phyloP scores from a whole-genome alignment of 2,329 filamentous ascomycete species.

The Beauveria rudraprayagi region DNA sequence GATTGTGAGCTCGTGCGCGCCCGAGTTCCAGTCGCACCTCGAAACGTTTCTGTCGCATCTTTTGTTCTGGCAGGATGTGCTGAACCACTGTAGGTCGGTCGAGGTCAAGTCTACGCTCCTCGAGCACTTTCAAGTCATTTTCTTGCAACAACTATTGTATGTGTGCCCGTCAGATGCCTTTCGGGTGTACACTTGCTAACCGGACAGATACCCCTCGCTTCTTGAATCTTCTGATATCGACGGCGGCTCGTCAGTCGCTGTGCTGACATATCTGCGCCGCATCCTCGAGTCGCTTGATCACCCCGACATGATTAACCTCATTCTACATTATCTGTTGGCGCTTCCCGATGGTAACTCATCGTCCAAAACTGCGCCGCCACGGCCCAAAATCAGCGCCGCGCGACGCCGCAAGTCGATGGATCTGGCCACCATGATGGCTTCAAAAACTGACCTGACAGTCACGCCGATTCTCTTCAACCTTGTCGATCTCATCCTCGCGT shows the following conservation, averaged over 20 bases:
- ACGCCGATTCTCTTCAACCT: conserved; percentile 89
- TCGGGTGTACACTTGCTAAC: conserved; percentile 6
- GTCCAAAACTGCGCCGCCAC: conserved; percentile 27
- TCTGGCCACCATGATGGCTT: conserved; percentile 69
- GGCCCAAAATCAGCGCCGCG: conserved; percentile 55
- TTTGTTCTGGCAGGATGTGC: conserved; percentile 94
- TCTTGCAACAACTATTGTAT: conserved; percentile 86
- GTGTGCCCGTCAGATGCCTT: conserved; percentile 21
- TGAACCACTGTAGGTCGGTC: conserved; percentile 86
- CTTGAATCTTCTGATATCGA: conserved; percentile 96
- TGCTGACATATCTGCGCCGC: conserved; percentile 83
- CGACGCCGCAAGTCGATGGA: conserved; percentile 86
- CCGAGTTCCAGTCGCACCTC: conserved; percentile 75
- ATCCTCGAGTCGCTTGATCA: conserved; percentile 90
- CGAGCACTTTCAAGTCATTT: conserved; percentile 95
- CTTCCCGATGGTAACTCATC: conserved; percentile 50
- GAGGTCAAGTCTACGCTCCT: conserved; percentile 90
- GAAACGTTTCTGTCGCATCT: conserved; percentile 92
- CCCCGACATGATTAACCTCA: conserved; percentile 87
- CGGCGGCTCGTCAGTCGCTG: conserved; percentile 91
- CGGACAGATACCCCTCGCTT: conserved; percentile 75
- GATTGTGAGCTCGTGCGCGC: conserved; percentile 64
- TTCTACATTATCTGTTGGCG: conserved; percentile 84
- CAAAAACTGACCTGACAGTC: conserved; percentile 62
- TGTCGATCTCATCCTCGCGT: conserved; percentile 81